phyloP scores from a whole-genome alignment of 2,329 filamentous ascomycete genomes.

The Pleoardoris graminearum region DNA sequence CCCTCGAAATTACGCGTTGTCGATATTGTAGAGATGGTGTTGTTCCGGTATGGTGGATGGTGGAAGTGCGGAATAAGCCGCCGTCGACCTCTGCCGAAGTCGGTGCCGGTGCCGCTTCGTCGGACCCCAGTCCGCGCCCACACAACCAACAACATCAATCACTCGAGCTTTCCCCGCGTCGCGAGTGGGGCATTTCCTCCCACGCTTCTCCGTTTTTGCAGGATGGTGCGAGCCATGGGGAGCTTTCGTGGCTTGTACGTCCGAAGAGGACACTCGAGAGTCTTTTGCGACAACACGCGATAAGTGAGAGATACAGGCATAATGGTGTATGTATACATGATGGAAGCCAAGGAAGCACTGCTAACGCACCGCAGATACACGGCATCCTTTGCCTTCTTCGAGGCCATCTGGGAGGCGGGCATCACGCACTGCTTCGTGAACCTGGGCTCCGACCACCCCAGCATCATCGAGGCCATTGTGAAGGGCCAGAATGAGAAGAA shows the following conservation, averaged over 20 bases:
- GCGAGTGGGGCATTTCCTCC: slow-evolving; percentile 7
- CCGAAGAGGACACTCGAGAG: not conserved
- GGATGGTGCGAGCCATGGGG: not conserved
- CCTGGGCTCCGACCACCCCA: slow-evolving; percentile 72
- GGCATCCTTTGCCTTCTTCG: slow-evolving; percentile 79
- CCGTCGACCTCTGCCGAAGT: slow-evolving; percentile 5
- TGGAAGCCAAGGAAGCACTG: not conserved
- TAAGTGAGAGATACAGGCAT: not conserved
- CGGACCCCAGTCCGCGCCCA: not conserved
- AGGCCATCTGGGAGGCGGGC: slow-evolving; percentile 70
- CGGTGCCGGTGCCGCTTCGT: slow-evolving; percentile 1
- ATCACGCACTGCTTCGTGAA: slow-evolving; percentile 62
- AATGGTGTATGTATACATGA: slow-evolving; percentile 25
- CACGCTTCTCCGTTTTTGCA: not conserved
- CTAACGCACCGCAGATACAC: slow-evolving; percentile 58
- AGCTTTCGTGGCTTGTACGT: not conserved
- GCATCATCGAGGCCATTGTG: slow-evolving; percentile 79
- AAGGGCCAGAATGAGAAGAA: slow-evolving; percentile 71
- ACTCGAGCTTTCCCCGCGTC: slow-evolving; percentile 10
- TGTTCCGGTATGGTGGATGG: too few relatives aligned
- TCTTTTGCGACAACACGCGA: not conserved
- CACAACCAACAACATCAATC: not conserved
- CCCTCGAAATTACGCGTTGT: too few relatives aligned
- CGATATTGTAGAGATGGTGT: too few relatives aligned
- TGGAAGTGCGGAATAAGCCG: slow-evolving; percentile 7